A percentile compares a stretch with the other conserved stretches of the same genome.
These are phyloP conservation scores for Collybiopsis luxurians DNA, from an alignment of 768 basidiomycete species.

Conservation along the genomic window DNA sequence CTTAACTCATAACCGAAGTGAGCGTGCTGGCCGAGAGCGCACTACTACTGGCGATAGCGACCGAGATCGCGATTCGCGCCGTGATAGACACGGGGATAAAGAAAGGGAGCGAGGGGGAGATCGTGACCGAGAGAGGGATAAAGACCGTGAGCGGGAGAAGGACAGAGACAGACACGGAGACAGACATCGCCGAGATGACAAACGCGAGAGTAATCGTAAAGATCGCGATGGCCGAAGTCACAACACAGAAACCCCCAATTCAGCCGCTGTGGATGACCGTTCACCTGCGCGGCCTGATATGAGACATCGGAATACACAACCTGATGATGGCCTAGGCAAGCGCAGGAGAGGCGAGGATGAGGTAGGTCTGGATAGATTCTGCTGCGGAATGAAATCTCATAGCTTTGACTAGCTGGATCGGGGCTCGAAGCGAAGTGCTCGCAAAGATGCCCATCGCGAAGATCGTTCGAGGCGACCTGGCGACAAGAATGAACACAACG, in stretches of 20 bases:
- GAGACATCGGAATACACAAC: slow-evolving; percentile 45
- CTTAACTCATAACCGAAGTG: slow-evolving; percentile 50
- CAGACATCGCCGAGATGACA: slow-evolving; percentile 55
- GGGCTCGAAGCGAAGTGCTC: slow-evolving; percentile 75
- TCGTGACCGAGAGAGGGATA: slow-evolving; percentile 43
- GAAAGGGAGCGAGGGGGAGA: slow-evolving; percentile 44
- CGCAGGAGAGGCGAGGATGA: slow-evolving; percentile 75
- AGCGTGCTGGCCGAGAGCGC: slow-evolving; percentile 45
- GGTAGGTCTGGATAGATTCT: slow-evolving; percentile 39
- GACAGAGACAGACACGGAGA: slow-evolving; percentile 54
- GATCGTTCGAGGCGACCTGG: slow-evolving; percentile 58
- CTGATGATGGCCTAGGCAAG: slow-evolving; percentile 73
- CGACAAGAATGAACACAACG: slow-evolving; percentile 64
- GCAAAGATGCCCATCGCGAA: slow-evolving; percentile 76
- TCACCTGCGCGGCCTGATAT: slow-evolving; percentile 59
- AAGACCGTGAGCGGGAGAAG: slow-evolving; percentile 28
- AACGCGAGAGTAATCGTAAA: slow-evolving; percentile 60
- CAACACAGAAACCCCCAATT: slow-evolving; percentile 27
- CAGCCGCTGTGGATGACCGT: slow-evolving; percentile 46
- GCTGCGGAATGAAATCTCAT: background rate
- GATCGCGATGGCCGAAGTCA: slow-evolving; percentile 48
- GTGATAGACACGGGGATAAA: slow-evolving; percentile 34
- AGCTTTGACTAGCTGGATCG: slow-evolving; percentile 55
- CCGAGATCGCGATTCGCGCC: slow-evolving; percentile 42
- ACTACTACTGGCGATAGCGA: slow-evolving; percentile 37